Evolutionary conservation across 768 basidiomycete species (phyloP).

Genomic region (Roridomyces roridus): DNA sequence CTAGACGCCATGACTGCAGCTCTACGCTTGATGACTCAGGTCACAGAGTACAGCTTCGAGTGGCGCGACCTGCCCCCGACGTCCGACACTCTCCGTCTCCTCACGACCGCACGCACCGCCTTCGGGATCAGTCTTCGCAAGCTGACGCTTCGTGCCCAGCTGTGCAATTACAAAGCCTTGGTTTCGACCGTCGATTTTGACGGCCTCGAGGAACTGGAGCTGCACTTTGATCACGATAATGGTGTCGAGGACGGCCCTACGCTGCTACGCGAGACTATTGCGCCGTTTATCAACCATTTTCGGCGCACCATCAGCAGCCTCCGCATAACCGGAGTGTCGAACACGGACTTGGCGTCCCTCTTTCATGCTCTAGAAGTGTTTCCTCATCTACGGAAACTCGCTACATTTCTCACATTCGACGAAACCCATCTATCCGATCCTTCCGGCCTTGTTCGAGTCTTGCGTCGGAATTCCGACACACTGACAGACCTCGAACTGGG

Average conservation of each 20-base stretch:
- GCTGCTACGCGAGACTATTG: slow-evolving; percentile 31
- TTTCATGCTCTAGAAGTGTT: slow-evolving; percentile 36
- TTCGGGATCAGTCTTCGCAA: slow-evolving; percentile 40
- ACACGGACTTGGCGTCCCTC: slow-evolving; percentile 39
- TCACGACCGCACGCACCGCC: slow-evolving; percentile 31
- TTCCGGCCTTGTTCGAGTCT: neutral
- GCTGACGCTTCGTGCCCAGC: slow-evolving; percentile 38
- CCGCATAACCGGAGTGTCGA: slow-evolving; percentile 38
- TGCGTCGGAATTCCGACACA: slow-evolving; percentile 4
- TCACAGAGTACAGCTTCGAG: slow-evolving; percentile 41
- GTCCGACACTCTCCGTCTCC: slow-evolving; percentile 34
- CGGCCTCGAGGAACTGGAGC: slow-evolving; percentile 38
- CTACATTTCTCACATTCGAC: slow-evolving; percentile 11
- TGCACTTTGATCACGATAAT: slow-evolving; percentile 39
- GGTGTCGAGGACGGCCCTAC: slow-evolving; percentile 5
- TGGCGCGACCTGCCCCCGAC: slow-evolving; percentile 45
- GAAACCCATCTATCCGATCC: slow-evolving; percentile 10
- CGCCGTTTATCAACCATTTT: slow-evolving; percentile 39
- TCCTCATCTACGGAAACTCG: slow-evolving; percentile 17
- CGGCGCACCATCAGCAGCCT: slow-evolving; percentile 34
- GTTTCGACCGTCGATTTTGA: slow-evolving; percentile 37
- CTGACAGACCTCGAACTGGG: slow-evolving; percentile 13
- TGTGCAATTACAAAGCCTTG: slow-evolving; percentile 21
- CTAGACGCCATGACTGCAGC: slow-evolving; percentile 39
- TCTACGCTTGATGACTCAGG: slow-evolving; percentile 39